A percentile compares a stretch with the other conserved stretches of the same genome.
phyloP scores from a whole-genome alignment of 371 early-diverging fungal species.

The Dinochytrium kinnereticum region DNA sequence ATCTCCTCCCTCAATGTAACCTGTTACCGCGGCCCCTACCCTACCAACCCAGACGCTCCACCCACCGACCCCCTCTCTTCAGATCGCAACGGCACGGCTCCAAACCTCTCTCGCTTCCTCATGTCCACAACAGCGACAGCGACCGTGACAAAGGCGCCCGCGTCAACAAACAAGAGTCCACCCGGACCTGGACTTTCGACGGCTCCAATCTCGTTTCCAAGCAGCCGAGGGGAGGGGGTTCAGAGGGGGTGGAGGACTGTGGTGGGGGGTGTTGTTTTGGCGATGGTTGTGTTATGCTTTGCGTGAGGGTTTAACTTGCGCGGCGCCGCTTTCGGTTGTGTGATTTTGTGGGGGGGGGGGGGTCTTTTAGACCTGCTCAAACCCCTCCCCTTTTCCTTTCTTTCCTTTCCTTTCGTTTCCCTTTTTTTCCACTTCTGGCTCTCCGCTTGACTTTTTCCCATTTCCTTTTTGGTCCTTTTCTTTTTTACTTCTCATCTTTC shows the following conservation, averaged over 20 bases:
- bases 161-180: no score
- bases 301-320: no score
- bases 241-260: not conserved
- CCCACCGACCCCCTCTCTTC: not conserved
- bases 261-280: not conserved
- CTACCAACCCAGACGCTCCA: conserved; percentile 2
- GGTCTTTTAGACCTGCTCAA: no score
- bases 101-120: not conserved
- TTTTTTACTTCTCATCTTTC: not conserved
- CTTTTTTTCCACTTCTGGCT: not conserved
- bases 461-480: not conserved
- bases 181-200: not conserved
- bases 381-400: not conserved
- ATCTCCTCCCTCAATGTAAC: conserved; percentile 22
- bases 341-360: no score
- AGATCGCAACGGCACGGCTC: conserved; percentile 1
- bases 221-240: not conserved
- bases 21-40: conserved; percentile 25
- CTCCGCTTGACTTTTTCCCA: not conserved
- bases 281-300: not conserved
- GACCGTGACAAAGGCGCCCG: not conserved
- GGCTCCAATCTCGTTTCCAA: conserved; percentile 3
- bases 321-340: no score
- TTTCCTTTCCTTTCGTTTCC: not conserved
- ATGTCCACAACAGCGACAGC: not conserved